Evolutionary conservation across 2,329 filamentous ascomycete genomes (phyloP).

Genomic region (Lasiodiplodia theobromae): DNA sequence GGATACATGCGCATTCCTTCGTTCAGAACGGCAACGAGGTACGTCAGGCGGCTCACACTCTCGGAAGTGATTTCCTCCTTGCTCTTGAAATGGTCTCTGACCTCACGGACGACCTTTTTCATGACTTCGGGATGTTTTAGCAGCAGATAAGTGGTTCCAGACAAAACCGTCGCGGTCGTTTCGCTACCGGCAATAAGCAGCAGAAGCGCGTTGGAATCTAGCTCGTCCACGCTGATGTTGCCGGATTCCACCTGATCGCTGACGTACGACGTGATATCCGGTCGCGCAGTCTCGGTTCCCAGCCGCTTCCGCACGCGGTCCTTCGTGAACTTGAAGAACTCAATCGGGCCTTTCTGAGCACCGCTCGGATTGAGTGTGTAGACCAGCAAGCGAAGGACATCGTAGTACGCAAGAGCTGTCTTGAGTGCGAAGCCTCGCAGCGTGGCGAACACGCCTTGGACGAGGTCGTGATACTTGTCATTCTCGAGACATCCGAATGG

Average conservation of each 20-base stretch:
- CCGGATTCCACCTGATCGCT: background rate
- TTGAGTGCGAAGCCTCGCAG: slow-evolving; percentile 18
- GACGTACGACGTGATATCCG: slow-evolving; percentile 3
- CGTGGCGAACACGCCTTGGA: slow-evolving; percentile 14
- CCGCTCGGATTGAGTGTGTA: slow-evolving; percentile 41
- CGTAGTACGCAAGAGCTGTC: slow-evolving; percentile 42
- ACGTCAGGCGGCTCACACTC: slow-evolving; percentile 41
- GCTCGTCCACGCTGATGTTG: background rate
- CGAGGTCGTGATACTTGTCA: slow-evolving; percentile 14
- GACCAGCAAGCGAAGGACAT: slow-evolving; percentile 43
- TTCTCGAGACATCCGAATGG: slow-evolving; percentile 35
- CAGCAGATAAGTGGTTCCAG: slow-evolving; percentile 42
- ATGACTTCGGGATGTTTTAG: slow-evolving; percentile 39
- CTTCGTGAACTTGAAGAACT: slow-evolving; percentile 38
- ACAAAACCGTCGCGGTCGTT: slow-evolving; percentile 43
- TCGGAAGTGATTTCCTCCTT: slow-evolving; percentile 44
- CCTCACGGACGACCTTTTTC: slow-evolving; percentile 38
- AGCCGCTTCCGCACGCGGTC: background rate
- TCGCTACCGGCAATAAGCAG: slow-evolving; percentile 43
- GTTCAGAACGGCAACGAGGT: slow-evolving; percentile 54
- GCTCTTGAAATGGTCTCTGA: slow-evolving; percentile 38
- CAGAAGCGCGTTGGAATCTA: slow-evolving; percentile 26
- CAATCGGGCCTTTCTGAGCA: background rate
- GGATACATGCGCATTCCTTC: slow-evolving; percentile 57
- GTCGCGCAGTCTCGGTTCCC: slow-evolving; percentile 3